Conservation (phyloP, 176 grass and related monocot genomes). For the Phyllostachys edulis region DNA sequence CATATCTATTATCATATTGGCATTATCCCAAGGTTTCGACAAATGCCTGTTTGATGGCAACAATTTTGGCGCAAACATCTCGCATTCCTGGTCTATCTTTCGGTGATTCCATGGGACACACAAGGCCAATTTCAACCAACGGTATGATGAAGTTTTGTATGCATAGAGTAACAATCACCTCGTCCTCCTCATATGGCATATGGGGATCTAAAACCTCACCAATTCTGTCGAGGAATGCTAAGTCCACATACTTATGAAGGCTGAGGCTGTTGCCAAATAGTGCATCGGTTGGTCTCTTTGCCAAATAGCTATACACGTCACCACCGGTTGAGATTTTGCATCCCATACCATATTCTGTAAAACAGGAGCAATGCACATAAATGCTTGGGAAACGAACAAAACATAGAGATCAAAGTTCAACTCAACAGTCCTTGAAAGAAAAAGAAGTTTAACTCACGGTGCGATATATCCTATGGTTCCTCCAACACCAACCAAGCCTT, state of each 20-base stretch:
- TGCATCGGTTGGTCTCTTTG: not conserved
- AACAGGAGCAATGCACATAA: not conserved
- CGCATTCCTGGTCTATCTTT: slow-evolving; percentile 19
- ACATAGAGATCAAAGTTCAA: not conserved
- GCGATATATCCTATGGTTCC: slow-evolving; percentile 47
- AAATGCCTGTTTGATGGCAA: slow-evolving; percentile 13
- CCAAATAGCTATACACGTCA: slow-evolving; percentile 11
- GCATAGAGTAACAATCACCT: no score
- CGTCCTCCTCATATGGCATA: slow-evolving; percentile 1
- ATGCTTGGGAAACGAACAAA: not conserved
- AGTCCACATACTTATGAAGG: not conserved
- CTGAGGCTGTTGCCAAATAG: not conserved
- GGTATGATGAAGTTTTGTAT: slow-evolving; percentile 4
- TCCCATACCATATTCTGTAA: slow-evolving; percentile 29
- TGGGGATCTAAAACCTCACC: slow-evolving; percentile 29
- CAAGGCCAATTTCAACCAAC: slow-evolving; percentile 18
- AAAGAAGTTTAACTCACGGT: slow-evolving; percentile 5
- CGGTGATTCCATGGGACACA: slow-evolving; percentile 33
- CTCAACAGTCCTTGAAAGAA: not conserved
- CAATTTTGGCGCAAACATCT: not conserved
- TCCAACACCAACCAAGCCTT: not conserved
- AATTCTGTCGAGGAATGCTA: slow-evolving; percentile 12
- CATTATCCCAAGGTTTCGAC: not conserved
- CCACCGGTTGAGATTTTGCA: not conserved
- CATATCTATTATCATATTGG: no score